Conservation (phyloP, 495 filamentous ascomycete species). For the Penicilliopsis zonata region DNA sequence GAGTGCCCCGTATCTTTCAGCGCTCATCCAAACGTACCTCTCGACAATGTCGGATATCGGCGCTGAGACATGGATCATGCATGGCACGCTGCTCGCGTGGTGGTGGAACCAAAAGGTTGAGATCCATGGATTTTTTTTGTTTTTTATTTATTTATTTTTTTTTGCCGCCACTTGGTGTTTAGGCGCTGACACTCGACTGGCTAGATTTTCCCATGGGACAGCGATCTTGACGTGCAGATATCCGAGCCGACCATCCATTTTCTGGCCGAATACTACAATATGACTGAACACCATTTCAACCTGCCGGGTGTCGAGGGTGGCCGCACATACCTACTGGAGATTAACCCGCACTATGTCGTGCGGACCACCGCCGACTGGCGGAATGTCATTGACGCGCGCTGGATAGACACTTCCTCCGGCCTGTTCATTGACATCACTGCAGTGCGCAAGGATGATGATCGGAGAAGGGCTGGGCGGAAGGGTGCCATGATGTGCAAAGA, state of each 20-base stretch:
- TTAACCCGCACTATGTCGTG: conserved; percentile 47
- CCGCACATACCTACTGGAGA: conserved; percentile 43
- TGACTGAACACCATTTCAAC: conserved; percentile 44
- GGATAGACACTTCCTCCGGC: conserved; percentile 49
- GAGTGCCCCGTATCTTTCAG: conserved; percentile 31
- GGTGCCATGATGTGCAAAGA: conserved; percentile 46
- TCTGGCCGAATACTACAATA: conserved; percentile 49
- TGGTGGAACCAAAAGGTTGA: conserved; percentile 48
- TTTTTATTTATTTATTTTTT: too few species aligned
- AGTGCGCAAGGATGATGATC: conserved; percentile 31
- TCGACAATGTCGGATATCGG: conserved; percentile 42
- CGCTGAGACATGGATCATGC: conserved; percentile 53
- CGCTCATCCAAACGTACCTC: conserved; percentile 44
- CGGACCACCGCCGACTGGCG: conserved; percentile 27
- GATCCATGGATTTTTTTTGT: neutral
- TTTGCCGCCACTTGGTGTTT: too few species aligned
- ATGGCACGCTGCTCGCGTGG: conserved; percentile 48
- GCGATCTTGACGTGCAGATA: conserved; percentile 49
- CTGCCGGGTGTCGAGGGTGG: conserved; percentile 28
- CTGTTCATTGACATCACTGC: conserved; percentile 54
- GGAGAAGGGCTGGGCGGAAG: conserved; percentile 17
- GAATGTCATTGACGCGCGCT: conserved; percentile 50
- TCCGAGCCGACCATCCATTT: conserved; percentile 42
- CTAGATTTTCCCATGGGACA: conserved; percentile 52
- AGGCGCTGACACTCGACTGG: too few species aligned